Base-by-base conservation (phyloP, 2,329 filamentous ascomycete genomes). In the Immersiporthe knoxdaviesiana region DNA sequence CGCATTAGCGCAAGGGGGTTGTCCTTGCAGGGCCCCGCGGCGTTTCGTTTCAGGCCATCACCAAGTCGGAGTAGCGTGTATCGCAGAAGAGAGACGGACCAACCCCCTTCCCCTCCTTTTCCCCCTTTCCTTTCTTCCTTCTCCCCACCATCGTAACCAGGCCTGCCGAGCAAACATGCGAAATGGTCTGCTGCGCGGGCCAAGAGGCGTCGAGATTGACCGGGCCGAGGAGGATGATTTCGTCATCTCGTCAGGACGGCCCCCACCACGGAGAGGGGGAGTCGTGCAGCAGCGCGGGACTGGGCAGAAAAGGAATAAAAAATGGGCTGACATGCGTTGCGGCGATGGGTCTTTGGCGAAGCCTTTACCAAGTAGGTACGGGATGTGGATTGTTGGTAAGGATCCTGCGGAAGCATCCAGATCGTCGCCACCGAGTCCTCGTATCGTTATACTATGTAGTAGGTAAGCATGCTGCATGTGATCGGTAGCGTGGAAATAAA, bases 41-140 rank as follows among this genome's bases (percentile, higher is more conserved):
- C 41, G 39, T 32, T 63, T 63, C 24, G 61, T 63, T 63, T 63
- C 61, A 63, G 39, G 61, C 61, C 8, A 63, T 47, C 10, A 21
- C 61, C 16, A 21, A 50, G n/a, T 47, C 4, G 61, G 61, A 63
- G 4, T 63, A 63, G 61, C 24, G 37, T 18, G 18, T n/a, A 24
- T 8, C 24, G 39, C 39, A 63, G 35, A 35, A 35, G 41, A 63
- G 41, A 63, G 35, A 63, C 41, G 24, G 24, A 21, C 61, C 5
- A 44, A 21, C 16, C 27, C 18, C 37, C 18, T 10, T 6, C 11
- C n/a, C n/a, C n/a, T n/a, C n/a, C n/a, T n/a, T n/a, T n/a, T n/a
- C n/a, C n/a, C n/a, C n/a, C n/a, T n/a, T 10, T 47, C 44, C 44
- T n/a, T n/a, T 21, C 27, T 30, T 35, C 35, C 35, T 35, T 35